Percentiles rank a stretch among this genome's conserved stretches.
phyloP scores from a whole-genome alignment of 805 yeast species.

The Suhomyces canberraensis region DNA sequence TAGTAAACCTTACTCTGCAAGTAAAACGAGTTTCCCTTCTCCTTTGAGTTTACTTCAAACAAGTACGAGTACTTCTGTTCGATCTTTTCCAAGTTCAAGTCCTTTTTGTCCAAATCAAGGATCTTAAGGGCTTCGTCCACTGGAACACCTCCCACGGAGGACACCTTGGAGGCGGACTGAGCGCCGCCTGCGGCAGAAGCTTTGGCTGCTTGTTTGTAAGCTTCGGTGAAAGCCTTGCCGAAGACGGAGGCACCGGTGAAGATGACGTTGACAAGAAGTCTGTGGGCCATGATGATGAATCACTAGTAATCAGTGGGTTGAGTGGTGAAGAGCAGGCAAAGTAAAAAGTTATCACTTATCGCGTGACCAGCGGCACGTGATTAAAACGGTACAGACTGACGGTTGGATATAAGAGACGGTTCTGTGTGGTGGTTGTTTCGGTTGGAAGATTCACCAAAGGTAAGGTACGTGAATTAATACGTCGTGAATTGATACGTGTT shows the following conservation, averaged over 20 bases:
- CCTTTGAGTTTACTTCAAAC: slow-evolving; percentile 86
- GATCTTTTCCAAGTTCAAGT: slow-evolving; percentile 54
- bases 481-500: too few relatives aligned
- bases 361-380: too few relatives aligned
- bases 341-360: too few relatives aligned
- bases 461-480: too few relatives aligned
- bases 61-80: slow-evolving; percentile 74
- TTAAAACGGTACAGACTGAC: too few relatives aligned
- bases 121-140: slow-evolving; percentile 91
- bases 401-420: too few relatives aligned
- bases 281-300: slow-evolving; percentile 77
- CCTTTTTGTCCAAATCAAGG: slow-evolving; percentile 66
- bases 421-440: too few relatives aligned
- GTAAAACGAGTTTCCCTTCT: slow-evolving; percentile 94
- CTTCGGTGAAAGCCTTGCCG: slow-evolving; percentile 95
- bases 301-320: too few relatives aligned
- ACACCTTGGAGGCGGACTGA: slow-evolving; percentile 35
- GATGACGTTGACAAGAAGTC: slow-evolving; percentile 83
- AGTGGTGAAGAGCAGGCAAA: too few relatives aligned
- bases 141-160: slow-evolving; percentile 72
- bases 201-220: slow-evolving; percentile 94
- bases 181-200: slow-evolving; percentile 63
- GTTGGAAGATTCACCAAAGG: too few relatives aligned
- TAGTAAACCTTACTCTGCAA: slow-evolving; percentile 89
- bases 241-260: slow-evolving; percentile 94